Conservation (phyloP, 441 rosid genomes). For the Breynia disticha region DNA sequence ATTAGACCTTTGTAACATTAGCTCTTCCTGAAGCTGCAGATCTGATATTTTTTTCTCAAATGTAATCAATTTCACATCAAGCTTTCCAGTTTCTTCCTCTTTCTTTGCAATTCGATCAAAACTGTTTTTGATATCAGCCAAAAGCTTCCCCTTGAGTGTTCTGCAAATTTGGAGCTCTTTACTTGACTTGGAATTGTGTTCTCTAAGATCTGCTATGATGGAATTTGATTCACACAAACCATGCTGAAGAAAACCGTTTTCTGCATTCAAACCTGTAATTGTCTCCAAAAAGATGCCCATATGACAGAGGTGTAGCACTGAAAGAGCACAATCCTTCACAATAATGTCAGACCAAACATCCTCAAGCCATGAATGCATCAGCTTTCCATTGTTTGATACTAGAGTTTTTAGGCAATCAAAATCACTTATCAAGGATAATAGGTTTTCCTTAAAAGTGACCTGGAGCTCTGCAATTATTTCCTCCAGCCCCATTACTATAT, state of each 20-base stretch:
- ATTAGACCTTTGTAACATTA: conserved; percentile 82
- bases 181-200: conserved; percentile 64
- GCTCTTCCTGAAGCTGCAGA: conserved; percentile 81
- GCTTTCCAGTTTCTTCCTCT: conserved; percentile 71
- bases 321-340: conserved; percentile 85
- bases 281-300: conserved; percentile 88
- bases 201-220: conserved; percentile 61
- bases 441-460: conserved; percentile 35
- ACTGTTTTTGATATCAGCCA: conserved; percentile 76
- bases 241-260: conserved; percentile 85
- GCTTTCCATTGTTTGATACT: conserved; percentile 47
- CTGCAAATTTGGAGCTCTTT: conserved; percentile 81
- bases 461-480: conserved; percentile 38
- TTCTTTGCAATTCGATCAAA: conserved; percentile 69
- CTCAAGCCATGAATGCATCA: conserved; percentile 67
- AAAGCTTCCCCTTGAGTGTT: conserved; percentile 66
- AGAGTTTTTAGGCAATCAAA: conserved; percentile 38
- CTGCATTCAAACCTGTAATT: conserved; percentile 74
- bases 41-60: conserved; percentile 67
- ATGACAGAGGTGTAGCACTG: conserved; percentile 89
- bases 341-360: conserved; percentile 96
- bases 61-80: conserved; percentile 46
- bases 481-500: conserved; percentile 59
- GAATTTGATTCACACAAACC: conserved; percentile 71
- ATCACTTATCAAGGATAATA: conserved; percentile 39